Conservation (phyloP, 208 protist species). For the Acanthamoeba lenticulata region DNA sequence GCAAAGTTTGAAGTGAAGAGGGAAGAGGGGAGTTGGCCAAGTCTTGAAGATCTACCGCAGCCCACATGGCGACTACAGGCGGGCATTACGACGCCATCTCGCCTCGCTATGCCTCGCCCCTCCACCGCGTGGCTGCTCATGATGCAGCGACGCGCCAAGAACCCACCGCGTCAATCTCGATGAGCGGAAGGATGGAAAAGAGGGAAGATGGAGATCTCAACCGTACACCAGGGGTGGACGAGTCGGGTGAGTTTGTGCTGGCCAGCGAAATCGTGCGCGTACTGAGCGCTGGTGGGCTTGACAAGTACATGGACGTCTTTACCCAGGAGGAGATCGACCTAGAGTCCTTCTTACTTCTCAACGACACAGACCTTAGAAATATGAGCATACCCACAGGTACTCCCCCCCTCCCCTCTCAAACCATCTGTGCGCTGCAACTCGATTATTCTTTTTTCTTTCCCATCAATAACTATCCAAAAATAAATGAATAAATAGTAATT, state of each 20-base stretch:
- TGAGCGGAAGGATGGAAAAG: not conserved
- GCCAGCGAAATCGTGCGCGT: conserved; percentile 16
- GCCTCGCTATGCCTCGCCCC: not conserved
- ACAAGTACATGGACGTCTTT: conserved; percentile 34
- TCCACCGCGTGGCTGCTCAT: not conserved
- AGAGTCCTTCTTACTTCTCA: conserved; percentile 65
- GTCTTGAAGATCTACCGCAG: too few relatives aligned
- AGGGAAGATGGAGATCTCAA: not conserved
- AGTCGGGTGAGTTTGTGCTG: conserved; percentile 18
- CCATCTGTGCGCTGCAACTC: not conserved
- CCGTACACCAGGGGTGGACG: not conserved
- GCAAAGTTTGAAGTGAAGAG: too few relatives aligned
- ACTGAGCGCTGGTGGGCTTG: conserved; percentile 15
- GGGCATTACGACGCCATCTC: conserved; percentile 40
- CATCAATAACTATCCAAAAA: too few relatives aligned
- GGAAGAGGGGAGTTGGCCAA: not conserved
- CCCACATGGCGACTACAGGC: not conserved
- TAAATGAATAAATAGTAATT: not conserved
- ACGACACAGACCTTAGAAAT: conserved; percentile 18
- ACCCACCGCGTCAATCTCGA: not conserved
- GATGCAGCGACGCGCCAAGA: not conserved
- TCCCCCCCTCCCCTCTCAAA: not conserved
- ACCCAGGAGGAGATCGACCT: conserved; percentile 54
- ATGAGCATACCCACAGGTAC: conserved; percentile 61
- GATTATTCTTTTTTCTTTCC: not conserved